Percentiles rank a stretch among this genome's conserved stretches.
These are phyloP conservation scores for Brassica juncea DNA, from an alignment of 345 rosid genomes.

Conservation along the genomic window DNA sequence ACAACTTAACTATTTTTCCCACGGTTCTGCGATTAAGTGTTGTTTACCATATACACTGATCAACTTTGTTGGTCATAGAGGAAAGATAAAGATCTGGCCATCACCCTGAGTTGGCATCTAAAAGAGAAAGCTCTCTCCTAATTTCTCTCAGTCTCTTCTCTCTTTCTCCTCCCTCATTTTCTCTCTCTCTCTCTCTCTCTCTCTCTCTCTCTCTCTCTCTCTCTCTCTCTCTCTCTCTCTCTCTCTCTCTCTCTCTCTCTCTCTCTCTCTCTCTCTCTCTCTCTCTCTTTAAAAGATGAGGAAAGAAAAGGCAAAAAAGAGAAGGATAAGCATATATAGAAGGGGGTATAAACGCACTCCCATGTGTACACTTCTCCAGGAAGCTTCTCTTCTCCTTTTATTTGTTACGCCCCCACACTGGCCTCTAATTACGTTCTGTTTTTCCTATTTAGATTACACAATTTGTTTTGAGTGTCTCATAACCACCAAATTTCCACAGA, in stretches of 20 bases:
- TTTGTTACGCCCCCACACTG: slow-evolving; percentile 12
- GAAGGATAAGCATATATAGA: slow-evolving; percentile 26
- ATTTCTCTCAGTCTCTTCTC: too few species aligned
- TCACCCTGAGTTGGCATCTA: slow-evolving; percentile 37
- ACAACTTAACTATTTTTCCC: too few species aligned
- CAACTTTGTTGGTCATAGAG: slow-evolving; percentile 3
- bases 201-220: slow-evolving; percentile 19
- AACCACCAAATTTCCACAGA: too few species aligned
- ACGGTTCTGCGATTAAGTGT: too few species aligned
- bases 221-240: slow-evolving; percentile 2
- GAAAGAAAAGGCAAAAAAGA: slow-evolving; percentile 40
- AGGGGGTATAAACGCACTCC: slow-evolving; percentile 35
- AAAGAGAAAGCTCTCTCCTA: slow-evolving; percentile 51
- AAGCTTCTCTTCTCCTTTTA: slow-evolving; percentile 41
- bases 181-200: slow-evolving; percentile 28
- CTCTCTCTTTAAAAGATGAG: slow-evolving; percentile 37
- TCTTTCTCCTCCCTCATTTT: background rate
- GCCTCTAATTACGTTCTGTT: slow-evolving; percentile 17
- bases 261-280: background rate
- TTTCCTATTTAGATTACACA: too few species aligned
- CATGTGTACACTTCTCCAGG: slow-evolving; percentile 46
- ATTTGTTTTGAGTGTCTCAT: too few species aligned
- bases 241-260: slow-evolving; percentile 25
- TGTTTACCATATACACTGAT: too few species aligned
- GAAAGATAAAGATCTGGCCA: slow-evolving; percentile 42